Conservation (phyloP, 805 yeast genomes). For the Ogataea populi-albae region DNA sequence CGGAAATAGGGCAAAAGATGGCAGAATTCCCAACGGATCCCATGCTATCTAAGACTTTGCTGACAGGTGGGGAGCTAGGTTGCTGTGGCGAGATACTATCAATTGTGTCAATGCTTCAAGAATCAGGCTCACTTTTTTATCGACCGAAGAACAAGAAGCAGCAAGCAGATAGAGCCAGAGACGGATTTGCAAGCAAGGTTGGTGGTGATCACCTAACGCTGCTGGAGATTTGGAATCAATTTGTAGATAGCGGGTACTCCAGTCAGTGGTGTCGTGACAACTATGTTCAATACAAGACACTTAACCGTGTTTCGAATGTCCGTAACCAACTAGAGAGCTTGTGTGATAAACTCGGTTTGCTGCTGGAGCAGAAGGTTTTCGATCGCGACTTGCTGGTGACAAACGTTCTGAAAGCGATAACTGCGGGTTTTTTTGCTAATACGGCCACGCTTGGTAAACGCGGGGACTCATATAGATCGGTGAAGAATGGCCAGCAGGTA, state of each 20-base stretch:
- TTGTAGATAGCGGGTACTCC: slow-evolving; percentile 67
- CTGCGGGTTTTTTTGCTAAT: slow-evolving; percentile 70
- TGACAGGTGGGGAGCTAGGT: slow-evolving; percentile 56
- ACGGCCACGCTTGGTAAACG: slow-evolving; percentile 54
- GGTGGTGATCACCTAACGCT: slow-evolving; percentile 80
- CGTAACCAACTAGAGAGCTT: slow-evolving; percentile 64
- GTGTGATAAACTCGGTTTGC: slow-evolving; percentile 52
- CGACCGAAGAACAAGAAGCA: slow-evolving; percentile 66
- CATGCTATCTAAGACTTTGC: slow-evolving; percentile 72
- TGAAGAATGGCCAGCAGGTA: slow-evolving; percentile 69
- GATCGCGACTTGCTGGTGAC: slow-evolving; percentile 27
- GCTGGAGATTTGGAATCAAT: slow-evolving; percentile 71
- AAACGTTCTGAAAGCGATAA: slow-evolving; percentile 51
- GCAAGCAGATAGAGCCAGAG: slow-evolving; percentile 62
- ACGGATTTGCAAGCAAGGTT: slow-evolving; percentile 46
- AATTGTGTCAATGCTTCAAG: slow-evolving; percentile 81
- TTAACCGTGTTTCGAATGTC: slow-evolving; percentile 66
- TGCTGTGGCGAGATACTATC: slow-evolving; percentile 71
- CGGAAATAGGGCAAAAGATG: slow-evolving; percentile 79
- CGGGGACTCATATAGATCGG: slow-evolving; percentile 69
- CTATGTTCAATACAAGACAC: slow-evolving; percentile 70
- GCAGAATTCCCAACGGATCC: slow-evolving; percentile 93
- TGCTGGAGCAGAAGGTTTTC: slow-evolving; percentile 30
- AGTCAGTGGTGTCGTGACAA: slow-evolving; percentile 83
- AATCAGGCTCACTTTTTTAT: slow-evolving; percentile 65